These are phyloP conservation scores for Suillus placidus DNA, from an alignment of 768 basidiomycete genomes.

Conservation along the genomic window DNA sequence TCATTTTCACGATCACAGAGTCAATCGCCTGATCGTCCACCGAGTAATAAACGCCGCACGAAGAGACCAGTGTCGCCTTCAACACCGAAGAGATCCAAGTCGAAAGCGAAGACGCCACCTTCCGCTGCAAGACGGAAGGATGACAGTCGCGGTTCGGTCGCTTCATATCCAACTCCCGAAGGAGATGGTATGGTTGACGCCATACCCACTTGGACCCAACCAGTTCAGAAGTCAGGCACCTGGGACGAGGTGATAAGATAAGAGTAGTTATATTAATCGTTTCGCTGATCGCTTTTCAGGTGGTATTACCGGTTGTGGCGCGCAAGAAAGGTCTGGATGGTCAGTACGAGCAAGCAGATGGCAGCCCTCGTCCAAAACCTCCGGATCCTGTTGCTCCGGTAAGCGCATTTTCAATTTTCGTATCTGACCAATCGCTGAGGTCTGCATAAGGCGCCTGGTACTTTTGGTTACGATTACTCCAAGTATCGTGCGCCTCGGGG, in stretches of 20 bases:
- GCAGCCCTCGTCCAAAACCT: conserved; percentile 60
- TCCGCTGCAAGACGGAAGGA: conserved; percentile 38
- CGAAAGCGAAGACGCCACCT: conserved; percentile 37
- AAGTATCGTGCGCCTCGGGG: conserved; percentile 61
- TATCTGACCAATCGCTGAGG: conserved; percentile 11
- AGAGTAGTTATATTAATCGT: conserved; percentile 27
- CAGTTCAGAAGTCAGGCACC: conserved; percentile 64
- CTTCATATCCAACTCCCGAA: conserved; percentile 64
- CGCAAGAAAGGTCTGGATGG: conserved; percentile 78
- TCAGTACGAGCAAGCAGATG: conserved; percentile 68
- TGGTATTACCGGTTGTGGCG: conserved; percentile 83
- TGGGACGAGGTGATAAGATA: conserved; percentile 72
- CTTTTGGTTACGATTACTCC: conserved; percentile 75
- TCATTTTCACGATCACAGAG: conserved; percentile 30
- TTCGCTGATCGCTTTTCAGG: conserved; percentile 43
- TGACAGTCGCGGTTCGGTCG: conserved; percentile 61
- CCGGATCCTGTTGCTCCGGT: conserved; percentile 23
- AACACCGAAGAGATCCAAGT: conserved; percentile 43
- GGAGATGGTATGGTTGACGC: conserved; percentile 67
- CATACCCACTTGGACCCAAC: conserved; percentile 83
- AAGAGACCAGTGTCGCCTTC: conserved; percentile 51
- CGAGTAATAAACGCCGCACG: conserved; percentile 41
- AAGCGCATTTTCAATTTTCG: conserved; percentile 1
- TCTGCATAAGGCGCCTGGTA: conserved; percentile 68
- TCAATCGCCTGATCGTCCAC: conserved; percentile 30